Base-by-base conservation (phyloP, 1,139 yeast genomes). In the Magnusiomyces sp. region DNA sequence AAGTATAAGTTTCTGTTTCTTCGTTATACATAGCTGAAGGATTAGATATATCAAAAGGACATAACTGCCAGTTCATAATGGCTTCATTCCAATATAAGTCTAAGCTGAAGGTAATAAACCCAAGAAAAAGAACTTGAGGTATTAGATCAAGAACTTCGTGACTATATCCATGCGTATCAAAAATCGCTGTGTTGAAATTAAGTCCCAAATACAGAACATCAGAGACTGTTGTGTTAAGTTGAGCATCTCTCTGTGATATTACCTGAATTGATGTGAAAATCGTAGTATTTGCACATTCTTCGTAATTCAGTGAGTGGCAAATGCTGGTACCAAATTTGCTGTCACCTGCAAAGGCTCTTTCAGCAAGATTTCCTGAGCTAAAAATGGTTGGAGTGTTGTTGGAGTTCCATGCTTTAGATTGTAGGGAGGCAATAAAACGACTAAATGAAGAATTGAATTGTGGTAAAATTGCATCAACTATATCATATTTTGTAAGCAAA, bases 11-110 rank as follows among this genome's bases (percentile, higher is more conserved):
- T 5, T 32, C 29, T 20, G 45, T 23, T 14, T 7, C 38, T 5
- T 31, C 38, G 3, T 23, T 7, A 4, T 5, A 23, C 4, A 23
- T 23, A 23, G 29, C 29, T 7, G 7, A 23, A 3, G 16, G 23
- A 16, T 37, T 11, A 10, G 40, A 37, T 13, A 0, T 32, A 23
- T 45, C 43, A 32, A 34, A 45, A 13, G 92, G 92, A 60, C 95
- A 85, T n/a, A 85, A 61, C 58, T 82, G 86, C 81, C 95, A 82
- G 52, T 65, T 68, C 41, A 62, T 57, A 7, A 70, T 67, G 32
- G 65, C 64, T 51, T 76, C 76, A 61, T 80, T 80, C 77, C 83
- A 82, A 64, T 81, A 86, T 16, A 86, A 58, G 61, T 88, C 94
- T 11, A 88, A 50, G 52, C 75, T 68, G 27, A 83, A 61, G 0